phyloP scores from a whole-genome alignment of 2,329 filamentous ascomycete species.

The Emmonsiellopsis sp. region DNA sequence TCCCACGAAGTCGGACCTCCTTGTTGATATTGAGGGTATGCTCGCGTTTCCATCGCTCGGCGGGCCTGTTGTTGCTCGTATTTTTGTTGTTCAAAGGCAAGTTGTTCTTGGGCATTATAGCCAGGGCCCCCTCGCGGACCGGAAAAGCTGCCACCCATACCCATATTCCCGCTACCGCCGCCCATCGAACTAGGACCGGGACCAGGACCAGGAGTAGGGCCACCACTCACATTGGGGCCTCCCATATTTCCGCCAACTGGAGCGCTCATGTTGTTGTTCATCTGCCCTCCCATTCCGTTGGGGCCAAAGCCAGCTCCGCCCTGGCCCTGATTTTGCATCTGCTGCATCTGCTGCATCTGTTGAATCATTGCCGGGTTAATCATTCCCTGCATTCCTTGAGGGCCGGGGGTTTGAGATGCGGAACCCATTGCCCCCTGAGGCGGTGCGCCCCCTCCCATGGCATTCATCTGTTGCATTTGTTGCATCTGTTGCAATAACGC shows the following conservation, averaged over 20 bases:
- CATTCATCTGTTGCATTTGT: slow-evolving; percentile 58
- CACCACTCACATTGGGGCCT: slow-evolving; percentile 22
- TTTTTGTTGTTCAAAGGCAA: slow-evolving; percentile 69
- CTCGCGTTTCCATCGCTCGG: slow-evolving; percentile 38
- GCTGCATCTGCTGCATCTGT: slow-evolving; percentile 58
- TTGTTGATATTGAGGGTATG: slow-evolving; percentile 37
- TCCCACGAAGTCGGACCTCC: slow-evolving; percentile 83
- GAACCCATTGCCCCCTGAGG: slow-evolving; percentile 28
- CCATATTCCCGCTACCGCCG: slow-evolving; percentile 21
- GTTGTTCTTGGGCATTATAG: slow-evolving; percentile 63
- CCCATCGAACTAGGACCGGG: slow-evolving; percentile 1
- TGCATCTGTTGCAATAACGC: slow-evolving; percentile 68
- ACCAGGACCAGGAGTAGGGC: background rate
- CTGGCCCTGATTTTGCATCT: slow-evolving; percentile 58
- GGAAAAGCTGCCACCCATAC: slow-evolving; percentile 40
- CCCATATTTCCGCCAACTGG: slow-evolving; percentile 27
- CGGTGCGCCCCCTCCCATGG: slow-evolving; percentile 41
- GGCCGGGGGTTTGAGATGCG: slow-evolving; percentile 38
- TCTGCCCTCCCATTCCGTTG: slow-evolving; percentile 29
- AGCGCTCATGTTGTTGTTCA: slow-evolving; percentile 24
- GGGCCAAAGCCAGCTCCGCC: slow-evolving; percentile 30
- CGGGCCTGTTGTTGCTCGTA: slow-evolving; percentile 61
- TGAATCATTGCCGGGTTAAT: slow-evolving; percentile 69
- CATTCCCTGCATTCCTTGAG: slow-evolving; percentile 46
- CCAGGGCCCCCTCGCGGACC: slow-evolving; percentile 40